Evolutionary conservation across 164 flowering plant species (phyloP).

Genomic region (Sedum album): DNA sequence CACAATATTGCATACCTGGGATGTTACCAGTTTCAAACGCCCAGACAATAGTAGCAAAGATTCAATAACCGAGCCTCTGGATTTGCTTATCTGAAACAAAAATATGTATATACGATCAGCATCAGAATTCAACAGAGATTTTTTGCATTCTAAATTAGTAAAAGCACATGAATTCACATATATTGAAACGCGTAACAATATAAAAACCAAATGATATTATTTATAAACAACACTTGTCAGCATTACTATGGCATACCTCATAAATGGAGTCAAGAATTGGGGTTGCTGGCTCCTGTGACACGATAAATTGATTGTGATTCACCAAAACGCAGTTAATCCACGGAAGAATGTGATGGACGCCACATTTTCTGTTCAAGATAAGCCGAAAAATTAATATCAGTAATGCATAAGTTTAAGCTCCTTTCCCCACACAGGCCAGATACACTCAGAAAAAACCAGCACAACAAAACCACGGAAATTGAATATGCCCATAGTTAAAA

Average conservation of each 20-base stretch:
- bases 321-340: constrained; percentile 65
- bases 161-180: neutral
- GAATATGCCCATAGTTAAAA: neutral
- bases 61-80: constrained; percentile 43
- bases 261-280: constrained; percentile 41
- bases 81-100: constrained; percentile 46
- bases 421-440: neutral
- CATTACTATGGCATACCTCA: constrained; percentile 38
- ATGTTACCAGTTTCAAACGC: constrained; percentile 63
- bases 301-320: constrained; percentile 38
- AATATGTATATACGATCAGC: constrained; percentile 5
- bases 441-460: neutral
- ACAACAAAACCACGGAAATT: constrained; percentile 2
- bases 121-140: neutral
- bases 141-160: too few relatives aligned
- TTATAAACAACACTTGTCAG: neutral
- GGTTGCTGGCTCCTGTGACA: constrained; percentile 34
- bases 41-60: constrained; percentile 68
- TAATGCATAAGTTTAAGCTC: too few relatives aligned
- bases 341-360: constrained; percentile 54
- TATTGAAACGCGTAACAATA: neutral
- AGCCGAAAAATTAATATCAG: neutral
- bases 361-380: constrained; percentile 33
- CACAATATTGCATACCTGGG: constrained; percentile 46
- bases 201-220: neutral